Base-by-base conservation (phyloP, 495 filamentous ascomycete genomes). In the Extremus antarcticus region DNA sequence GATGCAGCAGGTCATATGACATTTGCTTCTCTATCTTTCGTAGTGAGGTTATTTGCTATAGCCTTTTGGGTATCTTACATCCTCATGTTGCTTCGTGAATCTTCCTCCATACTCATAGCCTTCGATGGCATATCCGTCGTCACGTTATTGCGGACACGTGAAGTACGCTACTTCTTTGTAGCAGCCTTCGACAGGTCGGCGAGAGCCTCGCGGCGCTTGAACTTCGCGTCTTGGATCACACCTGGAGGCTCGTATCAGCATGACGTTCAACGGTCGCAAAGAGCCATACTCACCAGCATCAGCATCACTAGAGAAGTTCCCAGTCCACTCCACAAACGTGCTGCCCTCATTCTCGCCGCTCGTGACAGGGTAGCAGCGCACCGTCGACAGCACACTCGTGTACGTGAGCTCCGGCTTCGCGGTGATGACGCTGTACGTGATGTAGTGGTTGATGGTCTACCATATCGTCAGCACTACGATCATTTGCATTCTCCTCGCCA, bases 191-290 rank as follows among this genome's bases (percentile, higher is more conserved):
- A 78, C n/a, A 85, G 70, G 60, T 79, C 82, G 35, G 76, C 77
- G 22, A 86, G 68, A 4, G 80, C 82, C 58, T 86, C 82, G 23
- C 77, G 78, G 56, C 82, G 82, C 74, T 86, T 86, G 77, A 79
- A 86, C 68, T 80, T 82, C 40, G 80, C 82, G 62, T 86, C 82
- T 68, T 84, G 76, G 49, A 86, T 81, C 29, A 85, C 82, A 43
- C 75, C 82, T 84, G 32, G 24, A 59, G 20, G 24, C 19, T 11
- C 35, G 25, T 20, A 25, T 69, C 35, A 68, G 63, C 17, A 45
- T 46, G 3, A 7, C 2, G 11, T 19, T 40, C 23, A 1, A 47
- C 15, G 25, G 25, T 4, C 25, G 16, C 24, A 47, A 46, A 19
- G 21, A 20, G 19, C 32, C 35, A 24, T 21, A 73, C 78, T 21